Conservation (phyloP, 1,284 basidiomycete genomes). For the Ustilago crameri region DNA sequence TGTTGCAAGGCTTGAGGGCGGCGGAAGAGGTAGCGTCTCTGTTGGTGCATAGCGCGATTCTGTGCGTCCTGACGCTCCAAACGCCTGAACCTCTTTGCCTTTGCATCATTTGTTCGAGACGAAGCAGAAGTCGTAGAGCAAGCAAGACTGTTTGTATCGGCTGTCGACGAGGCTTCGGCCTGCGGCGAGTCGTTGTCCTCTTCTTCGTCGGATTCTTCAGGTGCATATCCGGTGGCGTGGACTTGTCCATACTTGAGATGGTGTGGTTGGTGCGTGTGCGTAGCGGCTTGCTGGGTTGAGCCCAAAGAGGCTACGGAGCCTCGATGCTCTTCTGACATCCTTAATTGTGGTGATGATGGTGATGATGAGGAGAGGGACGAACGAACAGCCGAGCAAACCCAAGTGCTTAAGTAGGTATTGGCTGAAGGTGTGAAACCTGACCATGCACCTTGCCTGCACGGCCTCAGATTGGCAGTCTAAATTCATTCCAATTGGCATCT, state of each 20-base stretch:
- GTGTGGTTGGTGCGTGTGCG: constrained; percentile 37
- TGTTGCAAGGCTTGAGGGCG: constrained; percentile 59
- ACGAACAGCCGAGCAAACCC: too few species aligned
- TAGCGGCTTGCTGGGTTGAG: too few species aligned
- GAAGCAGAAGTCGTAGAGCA: constrained; percentile 10
- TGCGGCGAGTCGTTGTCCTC: constrained; percentile 16
- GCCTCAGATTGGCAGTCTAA: too few species aligned
- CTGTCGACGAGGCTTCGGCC: not conserved
- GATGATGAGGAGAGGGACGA: not conserved
- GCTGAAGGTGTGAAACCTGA: too few species aligned
- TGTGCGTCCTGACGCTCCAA: constrained; percentile 37
- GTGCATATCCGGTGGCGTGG: constrained; percentile 36
- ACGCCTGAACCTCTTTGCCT: constrained; percentile 27
- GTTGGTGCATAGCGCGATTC: constrained; percentile 35
- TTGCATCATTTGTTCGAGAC: constrained; percentile 27
- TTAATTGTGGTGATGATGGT: not conserved
- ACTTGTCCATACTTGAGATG: constrained; percentile 58
- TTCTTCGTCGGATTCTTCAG: constrained; percentile 33
- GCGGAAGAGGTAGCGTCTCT: constrained; percentile 56
- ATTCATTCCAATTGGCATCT: not conserved
- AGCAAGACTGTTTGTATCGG: constrained; percentile 8
- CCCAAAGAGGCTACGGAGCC: constrained; percentile 21
- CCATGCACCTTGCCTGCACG: too few species aligned
- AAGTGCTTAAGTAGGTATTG: too few species aligned
- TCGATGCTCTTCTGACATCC: constrained; percentile 28